Conservation (phyloP, 148 eudicot species). For the Amaranthus hypochondriacus region DNA sequence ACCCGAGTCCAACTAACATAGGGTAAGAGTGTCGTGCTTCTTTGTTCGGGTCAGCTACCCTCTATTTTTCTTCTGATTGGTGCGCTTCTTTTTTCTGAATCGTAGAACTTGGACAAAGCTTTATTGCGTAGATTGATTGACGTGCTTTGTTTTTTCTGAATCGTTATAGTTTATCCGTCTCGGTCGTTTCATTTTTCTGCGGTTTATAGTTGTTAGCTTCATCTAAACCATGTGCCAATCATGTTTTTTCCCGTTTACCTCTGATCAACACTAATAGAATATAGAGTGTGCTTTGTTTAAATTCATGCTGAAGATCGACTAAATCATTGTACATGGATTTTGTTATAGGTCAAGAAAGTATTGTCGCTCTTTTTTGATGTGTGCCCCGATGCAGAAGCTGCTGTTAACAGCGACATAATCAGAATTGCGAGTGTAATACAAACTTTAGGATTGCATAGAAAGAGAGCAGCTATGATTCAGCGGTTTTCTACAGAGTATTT, state of each 20-base stretch:
- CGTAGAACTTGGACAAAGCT: neutral
- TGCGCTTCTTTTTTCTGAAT: neutral
- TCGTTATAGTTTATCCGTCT: neutral
- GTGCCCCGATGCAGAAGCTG: slow-evolving; percentile 70
- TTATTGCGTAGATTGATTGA: neutral
- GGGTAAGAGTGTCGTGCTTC: no score
- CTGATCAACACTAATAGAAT: neutral
- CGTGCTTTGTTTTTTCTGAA: neutral
- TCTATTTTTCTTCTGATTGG: neutral
- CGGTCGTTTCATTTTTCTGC: neutral
- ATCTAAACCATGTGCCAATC: neutral
- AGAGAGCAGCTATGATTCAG: slow-evolving; percentile 54
- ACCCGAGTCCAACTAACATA: no score
- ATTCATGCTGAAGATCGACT: neutral
- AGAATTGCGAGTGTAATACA: slow-evolving; percentile 43
- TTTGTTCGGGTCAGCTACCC: no score
- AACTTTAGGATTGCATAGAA: slow-evolving; percentile 56
- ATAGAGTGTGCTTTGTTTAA: neutral
- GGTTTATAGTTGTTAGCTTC: neutral
- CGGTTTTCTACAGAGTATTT: slow-evolving; percentile 61
- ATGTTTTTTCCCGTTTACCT: neutral
- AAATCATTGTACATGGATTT: neutral
- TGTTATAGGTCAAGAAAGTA: slow-evolving; percentile 49
- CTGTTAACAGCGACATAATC: slow-evolving; percentile 31
- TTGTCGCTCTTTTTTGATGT: slow-evolving; percentile 45